phyloP scores from a whole-genome alignment of 2,329 filamentous ascomycete species.

The Tolypocladium album region DNA sequence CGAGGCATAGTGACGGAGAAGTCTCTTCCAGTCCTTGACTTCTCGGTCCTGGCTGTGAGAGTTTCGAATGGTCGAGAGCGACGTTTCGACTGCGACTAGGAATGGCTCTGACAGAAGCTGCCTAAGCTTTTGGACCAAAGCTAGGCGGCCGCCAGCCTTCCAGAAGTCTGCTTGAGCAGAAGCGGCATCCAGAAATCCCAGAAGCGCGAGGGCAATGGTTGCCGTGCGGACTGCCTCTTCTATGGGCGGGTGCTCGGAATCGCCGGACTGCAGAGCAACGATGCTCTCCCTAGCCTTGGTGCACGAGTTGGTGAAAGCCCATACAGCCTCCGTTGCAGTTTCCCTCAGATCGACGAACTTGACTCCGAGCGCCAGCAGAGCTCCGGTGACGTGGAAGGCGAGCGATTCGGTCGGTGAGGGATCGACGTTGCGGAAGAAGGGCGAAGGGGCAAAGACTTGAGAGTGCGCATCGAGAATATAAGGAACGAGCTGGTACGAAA shows the following conservation, averaged over 20 bases:
- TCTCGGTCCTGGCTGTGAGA: slow-evolving; percentile 53
- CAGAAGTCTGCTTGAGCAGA: slow-evolving; percentile 73
- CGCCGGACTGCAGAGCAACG: slow-evolving; percentile 40
- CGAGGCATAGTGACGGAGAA: slow-evolving; percentile 71
- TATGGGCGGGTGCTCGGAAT: slow-evolving; percentile 46
- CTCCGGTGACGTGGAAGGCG: slow-evolving; percentile 66
- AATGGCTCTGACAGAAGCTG: slow-evolving; percentile 74
- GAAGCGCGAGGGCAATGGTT: slow-evolving; percentile 71
- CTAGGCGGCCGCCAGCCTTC: slow-evolving; percentile 61
- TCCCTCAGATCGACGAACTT: slow-evolving; percentile 61
- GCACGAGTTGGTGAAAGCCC: slow-evolving; percentile 64
- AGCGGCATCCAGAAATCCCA: slow-evolving; percentile 81
- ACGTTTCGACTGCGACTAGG: slow-evolving; percentile 76
- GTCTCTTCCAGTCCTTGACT: slow-evolving; percentile 79
- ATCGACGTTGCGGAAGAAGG: slow-evolving; percentile 71
- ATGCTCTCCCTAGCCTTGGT: slow-evolving; percentile 46
- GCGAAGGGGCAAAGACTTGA: slow-evolving; percentile 69
- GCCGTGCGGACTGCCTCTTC: slow-evolving; percentile 60
- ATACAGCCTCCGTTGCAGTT: slow-evolving; percentile 54
- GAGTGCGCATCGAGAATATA: slow-evolving; percentile 80
- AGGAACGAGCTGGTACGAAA: slow-evolving; percentile 67
- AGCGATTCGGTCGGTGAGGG: slow-evolving; percentile 84
- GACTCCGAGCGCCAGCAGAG: slow-evolving; percentile 69
- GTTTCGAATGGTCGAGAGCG: slow-evolving; percentile 83
- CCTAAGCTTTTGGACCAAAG: slow-evolving; percentile 60